Evolutionary conservation across 2,329 filamentous ascomycete species (phyloP).

Genomic region (Ambrosiella cleistominuta): DNA sequence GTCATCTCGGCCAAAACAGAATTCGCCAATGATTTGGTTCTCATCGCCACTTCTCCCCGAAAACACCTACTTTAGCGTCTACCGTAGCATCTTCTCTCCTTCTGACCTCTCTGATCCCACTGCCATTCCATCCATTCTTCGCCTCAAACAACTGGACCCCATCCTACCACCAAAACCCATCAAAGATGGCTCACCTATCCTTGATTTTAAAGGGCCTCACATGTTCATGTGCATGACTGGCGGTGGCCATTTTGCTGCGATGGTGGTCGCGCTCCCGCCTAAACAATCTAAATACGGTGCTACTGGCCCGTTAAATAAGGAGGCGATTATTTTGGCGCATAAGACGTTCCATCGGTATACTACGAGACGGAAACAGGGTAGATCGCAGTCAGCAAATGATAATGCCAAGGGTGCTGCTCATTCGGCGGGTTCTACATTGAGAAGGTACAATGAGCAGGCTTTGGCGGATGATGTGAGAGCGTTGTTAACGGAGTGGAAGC

Average conservation of each 20-base stretch:
- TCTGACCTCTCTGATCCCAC: conserved; percentile 49
- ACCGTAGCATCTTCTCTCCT: conserved; percentile 60
- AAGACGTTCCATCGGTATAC: conserved; percentile 98
- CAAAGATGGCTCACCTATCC: conserved; percentile 38
- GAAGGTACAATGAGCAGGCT: conserved; percentile 87
- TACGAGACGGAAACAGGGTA: conserved; percentile 87
- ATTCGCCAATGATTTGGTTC: conserved; percentile 67
- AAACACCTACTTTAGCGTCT: conserved; percentile 70
- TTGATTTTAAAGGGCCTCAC: conserved; percentile 55
- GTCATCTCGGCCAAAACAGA: conserved; percentile 19
- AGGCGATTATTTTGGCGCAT: conserved; percentile 77
- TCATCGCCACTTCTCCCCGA: conserved; percentile 54
- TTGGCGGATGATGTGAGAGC: conserved; percentile 74
- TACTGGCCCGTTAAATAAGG: conserved; percentile 57
- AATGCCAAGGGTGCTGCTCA: conserved; percentile 86
- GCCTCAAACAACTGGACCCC: conserved; percentile 59
- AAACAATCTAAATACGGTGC: conserved; percentile 51
- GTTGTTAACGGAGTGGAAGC: conserved; percentile 69
- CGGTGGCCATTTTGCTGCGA: conserved; percentile 90
- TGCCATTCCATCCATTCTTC: conserved; percentile 49
- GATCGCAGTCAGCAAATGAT: conserved; percentile 85
- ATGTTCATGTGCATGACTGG: conserved; percentile 98
- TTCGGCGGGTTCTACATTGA: conserved; percentile 75
- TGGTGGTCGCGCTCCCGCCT: conserved; percentile 79
- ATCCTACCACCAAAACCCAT: conserved; percentile 33